Evolutionary conservation across 2,329 filamentous ascomycete species (phyloP), one percentile per base, ranked within the genome.

Genomic region (Cyclaneusma minus): DNA sequence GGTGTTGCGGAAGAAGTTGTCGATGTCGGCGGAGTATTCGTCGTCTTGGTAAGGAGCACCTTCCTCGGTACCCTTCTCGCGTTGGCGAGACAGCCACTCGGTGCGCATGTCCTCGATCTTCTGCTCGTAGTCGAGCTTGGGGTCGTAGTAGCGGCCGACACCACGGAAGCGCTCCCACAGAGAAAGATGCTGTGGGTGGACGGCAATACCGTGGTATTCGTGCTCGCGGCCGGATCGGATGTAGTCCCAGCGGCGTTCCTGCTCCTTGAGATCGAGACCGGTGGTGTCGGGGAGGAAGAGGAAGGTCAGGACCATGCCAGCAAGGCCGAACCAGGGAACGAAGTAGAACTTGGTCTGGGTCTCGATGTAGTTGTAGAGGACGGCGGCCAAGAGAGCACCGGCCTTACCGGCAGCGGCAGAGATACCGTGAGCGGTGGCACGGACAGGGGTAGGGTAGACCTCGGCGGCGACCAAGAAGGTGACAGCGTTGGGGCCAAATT

Each of bases 391-490:
- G 12, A 95, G 70, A 18, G 87, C 87, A 37, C 87, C 87, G 1
- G 80, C 57, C 57, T 95, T 95, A 47, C 87, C 87, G 29, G 78
- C 62, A 30, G 84, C 87, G 36, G 87, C 87, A n/a, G 81, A 84
- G 56, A 94, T 82, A 30, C 87, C 87, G 62, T 95, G 87, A 27
- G 87, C 87, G 11, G 82, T 84, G 39, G 87, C 87, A 43, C 87
- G 84, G 40, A 95, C 74, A 7, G 85, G 81, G 0, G 85, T 93
- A 7, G 87, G 87, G 64, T 82, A 95, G n/a, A 93, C 83, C 52
- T 95, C 87, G 22, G 83, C 87, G 22, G 87, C 87, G 18, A 92
- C 81, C 39, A 95, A 69, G 78, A 95, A 95, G 35, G 85, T 93
- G 44, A 94, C 84, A 24, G 73, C 77, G 66, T 95, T 95, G 54